Evolutionary conservation across 176 grass and related monocot genomes (phyloP), one percentile per base, ranked within the genome.

Genomic region (Poa annua): DNA sequence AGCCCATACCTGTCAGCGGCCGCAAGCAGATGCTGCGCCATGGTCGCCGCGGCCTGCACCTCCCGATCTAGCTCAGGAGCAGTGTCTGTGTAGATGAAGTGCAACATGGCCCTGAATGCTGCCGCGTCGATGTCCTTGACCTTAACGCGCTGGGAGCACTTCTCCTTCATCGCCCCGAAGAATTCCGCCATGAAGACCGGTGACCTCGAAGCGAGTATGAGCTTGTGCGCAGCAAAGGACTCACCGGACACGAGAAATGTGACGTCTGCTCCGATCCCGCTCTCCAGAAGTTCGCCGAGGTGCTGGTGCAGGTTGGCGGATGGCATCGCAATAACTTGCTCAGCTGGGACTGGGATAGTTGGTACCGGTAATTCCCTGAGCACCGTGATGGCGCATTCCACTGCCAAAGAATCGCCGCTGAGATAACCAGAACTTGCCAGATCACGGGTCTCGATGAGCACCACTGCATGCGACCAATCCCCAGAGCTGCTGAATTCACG

Each of bases 1-100:
- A 92, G 54, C 0, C 52, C 74, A 22, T 92, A 92, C 21, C 78
- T 44, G 84, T 92, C 90, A 1, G 82, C 89, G 26, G 64, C 89
- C 5, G 67, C 81, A 38, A 88, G 71, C 16, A 91, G 44, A 59
- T 77, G 53, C 1, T 77, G 74, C 4, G 69, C 56, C 35, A 86
- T 74, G 7, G 48, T 11, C 11, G 39, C 35, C 24, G 7, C 55
- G 12, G n/a, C 66, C 32, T 14, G 56, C 0, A 74, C 42, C 25
- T 9, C 14, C 1, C 6, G 39, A 8, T 72, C 57, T 15, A 80
- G 48, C 10, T 74, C 85, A 0, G 59, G 85, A 17, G 38, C 52
- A 0, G 24, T 74, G 36, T 63, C 68, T 0, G 68, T 86, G 68
- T 86, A 86, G 21, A 80, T 86, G 56, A 86, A 86, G 11, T 55